Evolutionary conservation across 192 early-diverging fungal species (phyloP).

Genomic region (Backusella sp.): DNA sequence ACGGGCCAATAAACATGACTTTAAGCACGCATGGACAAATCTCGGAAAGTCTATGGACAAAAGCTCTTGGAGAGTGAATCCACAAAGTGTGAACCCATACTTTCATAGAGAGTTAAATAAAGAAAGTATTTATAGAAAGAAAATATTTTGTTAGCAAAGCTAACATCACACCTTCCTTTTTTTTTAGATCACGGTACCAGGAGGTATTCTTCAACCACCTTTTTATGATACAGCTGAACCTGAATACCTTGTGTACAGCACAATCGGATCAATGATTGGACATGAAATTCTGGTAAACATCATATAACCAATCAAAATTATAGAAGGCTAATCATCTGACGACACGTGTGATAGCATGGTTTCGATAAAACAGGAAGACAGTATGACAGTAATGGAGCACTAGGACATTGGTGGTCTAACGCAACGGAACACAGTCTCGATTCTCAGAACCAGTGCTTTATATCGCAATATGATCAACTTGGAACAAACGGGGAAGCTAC

Average conservation of each 20-base stretch:
- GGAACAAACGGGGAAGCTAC: slow-evolving; percentile 51
- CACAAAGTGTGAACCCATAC: slow-evolving; percentile 52
- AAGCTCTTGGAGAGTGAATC: slow-evolving; percentile 50
- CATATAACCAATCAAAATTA: not conserved
- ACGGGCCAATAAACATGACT: slow-evolving; percentile 29
- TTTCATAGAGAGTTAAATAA: slow-evolving; percentile 46
- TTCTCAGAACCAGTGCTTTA: slow-evolving; percentile 56
- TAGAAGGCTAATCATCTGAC: not conserved
- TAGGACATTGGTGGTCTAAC: slow-evolving; percentile 45
- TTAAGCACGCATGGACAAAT: slow-evolving; percentile 1
- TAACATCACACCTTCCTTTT: not conserved
- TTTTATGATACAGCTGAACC: slow-evolving; percentile 58
- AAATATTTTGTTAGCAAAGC: not conserved
- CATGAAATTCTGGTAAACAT: slow-evolving; percentile 63
- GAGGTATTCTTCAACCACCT: slow-evolving; percentile 63
- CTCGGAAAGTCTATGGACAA: slow-evolving; percentile 26
- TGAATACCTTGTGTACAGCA: slow-evolving; percentile 63
- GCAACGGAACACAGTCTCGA: slow-evolving; percentile 41
- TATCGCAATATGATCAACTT: slow-evolving; percentile 56
- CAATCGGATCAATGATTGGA: slow-evolving; percentile 66
- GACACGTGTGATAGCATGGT: slow-evolving; percentile 48
- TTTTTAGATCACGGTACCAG: slow-evolving; percentile 29
- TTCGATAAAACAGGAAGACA: slow-evolving; percentile 67
- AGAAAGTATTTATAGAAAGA: slow-evolving; percentile 35
- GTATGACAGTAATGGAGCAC: slow-evolving; percentile 55